Conservation (phyloP, 331 rosid species). For the Stylosanthes scabra region DNA sequence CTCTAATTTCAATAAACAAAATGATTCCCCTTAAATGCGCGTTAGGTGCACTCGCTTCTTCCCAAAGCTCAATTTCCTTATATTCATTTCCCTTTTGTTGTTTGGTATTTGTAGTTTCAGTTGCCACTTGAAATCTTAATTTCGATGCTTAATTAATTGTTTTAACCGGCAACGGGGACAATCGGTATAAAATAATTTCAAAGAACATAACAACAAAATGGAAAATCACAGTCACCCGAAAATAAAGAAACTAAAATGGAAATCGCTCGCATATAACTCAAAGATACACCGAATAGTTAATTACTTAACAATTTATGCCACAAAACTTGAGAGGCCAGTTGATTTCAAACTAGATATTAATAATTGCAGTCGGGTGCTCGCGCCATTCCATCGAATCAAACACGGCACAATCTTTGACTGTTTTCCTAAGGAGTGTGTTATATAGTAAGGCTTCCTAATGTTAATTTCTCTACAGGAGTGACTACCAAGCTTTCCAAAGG, state of each 20-base stretch:
- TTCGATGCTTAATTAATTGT: neutral
- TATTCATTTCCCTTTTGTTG: neutral
- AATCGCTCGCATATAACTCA: neutral
- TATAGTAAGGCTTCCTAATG: neutral
- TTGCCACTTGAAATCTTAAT: neutral
- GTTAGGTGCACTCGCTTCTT: neutral
- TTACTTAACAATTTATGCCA: constrained; percentile 1
- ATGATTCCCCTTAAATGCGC: neutral
- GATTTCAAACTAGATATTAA: constrained; percentile 12
- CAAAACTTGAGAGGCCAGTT: constrained; percentile 1
- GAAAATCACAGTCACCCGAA: neutral
- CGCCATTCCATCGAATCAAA: neutral
- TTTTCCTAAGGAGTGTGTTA: neutral
- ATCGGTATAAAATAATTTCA: neutral
- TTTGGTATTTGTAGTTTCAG: neutral
- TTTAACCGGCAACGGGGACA: neutral
- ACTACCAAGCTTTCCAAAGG: too few species aligned
- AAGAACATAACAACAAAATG: neutral
- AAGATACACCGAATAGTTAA: neutral
- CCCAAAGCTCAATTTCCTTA: neutral
- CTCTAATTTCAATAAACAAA: neutral
- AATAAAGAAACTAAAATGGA: neutral
- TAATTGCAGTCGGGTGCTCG: neutral
- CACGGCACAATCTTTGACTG: neutral
- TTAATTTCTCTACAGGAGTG: too few species aligned